These are phyloP conservation scores for Podaxis carcinomalis DNA, from an alignment of 768 basidiomycete genomes.

Conservation along the genomic window DNA sequence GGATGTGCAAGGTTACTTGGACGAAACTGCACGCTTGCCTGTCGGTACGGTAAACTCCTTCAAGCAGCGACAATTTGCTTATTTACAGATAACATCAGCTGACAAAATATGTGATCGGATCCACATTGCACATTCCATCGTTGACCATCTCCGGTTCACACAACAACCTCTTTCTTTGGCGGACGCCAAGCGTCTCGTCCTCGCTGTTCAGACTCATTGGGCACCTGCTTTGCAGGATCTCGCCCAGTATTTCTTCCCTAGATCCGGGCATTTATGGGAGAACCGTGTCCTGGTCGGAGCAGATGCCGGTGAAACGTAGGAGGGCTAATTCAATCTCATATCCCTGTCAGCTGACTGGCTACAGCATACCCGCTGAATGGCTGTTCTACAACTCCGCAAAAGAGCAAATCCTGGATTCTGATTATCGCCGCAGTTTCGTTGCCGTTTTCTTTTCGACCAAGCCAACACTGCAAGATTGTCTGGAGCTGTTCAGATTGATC, in stretches of 20 bases:
- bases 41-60: background rate
- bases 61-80: background rate
- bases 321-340: background rate
- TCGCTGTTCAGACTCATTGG: background rate
- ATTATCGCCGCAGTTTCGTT: slow-evolving; percentile 1
- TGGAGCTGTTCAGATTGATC: slow-evolving; percentile 15
- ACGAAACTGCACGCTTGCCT: background rate
- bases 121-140: background rate
- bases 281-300: slow-evolving; percentile 1
- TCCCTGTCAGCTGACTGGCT: background rate
- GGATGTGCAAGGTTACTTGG: background rate
- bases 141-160: background rate
- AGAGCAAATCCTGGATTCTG: slow-evolving; percentile 1
- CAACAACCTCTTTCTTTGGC: background rate
- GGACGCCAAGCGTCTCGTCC: background rate
- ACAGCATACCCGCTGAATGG: slow-evolving; percentile 4
- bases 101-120: background rate
- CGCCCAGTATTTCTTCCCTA: slow-evolving; percentile 4
- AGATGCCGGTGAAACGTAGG: background rate
- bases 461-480: slow-evolving; percentile 11
- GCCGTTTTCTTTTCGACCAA: background rate
- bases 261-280: slow-evolving; percentile 2
- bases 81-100: background rate
- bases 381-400: slow-evolving; percentile 3
- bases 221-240: background rate